phyloP scores from a whole-genome alignment of 75 land plant genomes.

The Selaginella moellendorffii region DNA sequence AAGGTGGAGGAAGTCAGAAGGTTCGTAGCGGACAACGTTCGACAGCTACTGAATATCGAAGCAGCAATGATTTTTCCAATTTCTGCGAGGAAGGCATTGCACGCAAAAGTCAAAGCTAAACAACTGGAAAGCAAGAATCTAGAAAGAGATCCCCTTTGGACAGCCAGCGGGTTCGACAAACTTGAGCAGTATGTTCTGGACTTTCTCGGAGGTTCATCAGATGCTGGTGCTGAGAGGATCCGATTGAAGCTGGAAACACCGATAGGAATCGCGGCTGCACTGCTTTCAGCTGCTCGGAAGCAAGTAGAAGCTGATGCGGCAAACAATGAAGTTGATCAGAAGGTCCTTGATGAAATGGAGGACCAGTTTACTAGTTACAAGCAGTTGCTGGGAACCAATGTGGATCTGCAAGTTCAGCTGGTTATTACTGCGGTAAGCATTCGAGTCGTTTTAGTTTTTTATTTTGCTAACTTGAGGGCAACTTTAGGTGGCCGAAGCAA shows the following conservation, averaged over 20 bases:
- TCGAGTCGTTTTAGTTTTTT: neutral
- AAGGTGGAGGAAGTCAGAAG: slow-evolving; percentile 62
- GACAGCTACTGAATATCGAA: slow-evolving; percentile 56
- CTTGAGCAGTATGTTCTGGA: slow-evolving; percentile 64
- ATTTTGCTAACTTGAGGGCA: slow-evolving; percentile 17
- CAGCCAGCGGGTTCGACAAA: slow-evolving; percentile 35
- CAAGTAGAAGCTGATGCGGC: slow-evolving; percentile 34
- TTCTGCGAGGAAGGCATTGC: slow-evolving; percentile 70
- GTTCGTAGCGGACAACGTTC: slow-evolving; percentile 61
- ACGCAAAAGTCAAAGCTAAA: slow-evolving; percentile 49
- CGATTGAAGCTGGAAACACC: slow-evolving; percentile 80
- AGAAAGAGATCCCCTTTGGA: slow-evolving; percentile 28
- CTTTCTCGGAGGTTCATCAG: slow-evolving; percentile 69
- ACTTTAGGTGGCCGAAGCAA: slow-evolving; percentile 52
- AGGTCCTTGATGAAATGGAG: slow-evolving; percentile 31
- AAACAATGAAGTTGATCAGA: slow-evolving; percentile 41
- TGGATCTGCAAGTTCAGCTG: slow-evolving; percentile 37
- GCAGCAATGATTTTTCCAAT: slow-evolving; percentile 54
- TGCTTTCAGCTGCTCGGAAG: slow-evolving; percentile 46
- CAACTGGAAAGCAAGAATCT: slow-evolving; percentile 10
- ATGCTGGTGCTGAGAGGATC: slow-evolving; percentile 59
- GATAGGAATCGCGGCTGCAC: slow-evolving; percentile 50
- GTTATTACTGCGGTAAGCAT: slow-evolving; percentile 45
- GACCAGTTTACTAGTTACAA: slow-evolving; percentile 39
- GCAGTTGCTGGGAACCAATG: slow-evolving; percentile 46